phyloP scores from a whole-genome alignment of 495 filamentous ascomycete genomes.

The Halenospora varia region DNA sequence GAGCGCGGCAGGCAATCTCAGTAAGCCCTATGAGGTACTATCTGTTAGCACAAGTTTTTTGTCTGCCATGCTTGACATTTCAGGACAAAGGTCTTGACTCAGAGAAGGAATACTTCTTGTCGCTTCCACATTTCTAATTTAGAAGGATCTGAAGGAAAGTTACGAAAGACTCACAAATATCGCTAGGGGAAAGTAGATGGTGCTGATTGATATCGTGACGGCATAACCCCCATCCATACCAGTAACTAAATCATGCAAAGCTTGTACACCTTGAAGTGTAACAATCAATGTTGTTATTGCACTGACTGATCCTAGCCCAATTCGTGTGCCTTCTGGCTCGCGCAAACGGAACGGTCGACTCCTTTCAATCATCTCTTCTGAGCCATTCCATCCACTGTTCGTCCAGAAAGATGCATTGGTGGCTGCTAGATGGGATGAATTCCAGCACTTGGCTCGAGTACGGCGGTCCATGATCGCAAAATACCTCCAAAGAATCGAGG shows the following conservation, averaged over 20 bases:
- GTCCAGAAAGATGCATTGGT: constrained; percentile 30
- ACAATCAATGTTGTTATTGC: not conserved
- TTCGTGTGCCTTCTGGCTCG: constrained; percentile 5
- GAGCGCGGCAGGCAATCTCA: constrained; percentile 5
- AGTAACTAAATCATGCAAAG: not conserved
- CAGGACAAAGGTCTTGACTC: too few species aligned
- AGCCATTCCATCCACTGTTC: constrained; percentile 25
- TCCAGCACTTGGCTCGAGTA: constrained; percentile 24
- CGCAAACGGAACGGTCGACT: constrained; percentile 13
- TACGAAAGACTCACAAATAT: too few species aligned
- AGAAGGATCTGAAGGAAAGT: too few species aligned
- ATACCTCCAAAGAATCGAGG: constrained; percentile 32
- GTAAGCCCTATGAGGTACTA: constrained; percentile 3
- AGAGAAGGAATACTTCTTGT: too few species aligned
- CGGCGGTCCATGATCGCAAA: constrained; percentile 27
- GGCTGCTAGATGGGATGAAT: constrained; percentile 18
- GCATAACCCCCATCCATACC: not conserved
- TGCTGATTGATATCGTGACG: constrained; percentile 7
- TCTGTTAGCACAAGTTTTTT: too few species aligned
- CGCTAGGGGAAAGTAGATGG: constrained; percentile 8
- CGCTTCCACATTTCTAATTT: too few species aligned
- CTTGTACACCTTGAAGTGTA: constrained; percentile 2
- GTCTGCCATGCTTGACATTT: too few species aligned
- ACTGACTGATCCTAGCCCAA: not conserved
- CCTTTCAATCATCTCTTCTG: constrained; percentile 24